Conservation (phyloP, 116 monocot species). For the Papilionanthe hybrid region DNA sequence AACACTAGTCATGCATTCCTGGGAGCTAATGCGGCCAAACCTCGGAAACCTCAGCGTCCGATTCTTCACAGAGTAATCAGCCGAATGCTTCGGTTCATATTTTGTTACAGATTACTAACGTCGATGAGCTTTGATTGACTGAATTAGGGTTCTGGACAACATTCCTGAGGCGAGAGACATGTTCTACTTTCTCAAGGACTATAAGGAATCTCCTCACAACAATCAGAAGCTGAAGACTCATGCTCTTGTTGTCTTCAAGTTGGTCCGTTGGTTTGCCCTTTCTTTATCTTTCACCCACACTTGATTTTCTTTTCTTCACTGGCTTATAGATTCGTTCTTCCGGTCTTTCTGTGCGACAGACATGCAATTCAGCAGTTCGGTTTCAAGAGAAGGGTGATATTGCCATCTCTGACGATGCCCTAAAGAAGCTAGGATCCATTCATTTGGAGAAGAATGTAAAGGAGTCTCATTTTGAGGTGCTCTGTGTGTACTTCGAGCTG, state of each 20-base stretch:
- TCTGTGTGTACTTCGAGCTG: neutral
- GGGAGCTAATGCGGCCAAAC: neutral
- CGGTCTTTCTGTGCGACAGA: neutral
- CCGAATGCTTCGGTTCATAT: neutral
- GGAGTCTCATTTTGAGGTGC: neutral
- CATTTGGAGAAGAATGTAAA: neutral
- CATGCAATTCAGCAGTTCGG: neutral
- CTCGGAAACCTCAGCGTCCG: neutral
- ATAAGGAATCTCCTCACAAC: neutral
- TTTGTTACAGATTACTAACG: neutral
- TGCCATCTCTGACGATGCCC: neutral
- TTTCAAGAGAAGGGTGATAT: neutral
- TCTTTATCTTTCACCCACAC: neutral
- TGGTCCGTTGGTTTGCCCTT: neutral
- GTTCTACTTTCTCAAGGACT: constrained; percentile 3
- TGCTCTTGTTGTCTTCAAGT: neutral
- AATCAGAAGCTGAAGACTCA: constrained; percentile 2
- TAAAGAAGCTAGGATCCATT: neutral
- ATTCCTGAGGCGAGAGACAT: neutral
- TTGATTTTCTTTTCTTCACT: neutral
- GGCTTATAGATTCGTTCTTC: neutral
- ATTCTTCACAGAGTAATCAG: neutral
- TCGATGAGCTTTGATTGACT: neutral
- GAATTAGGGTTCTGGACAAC: neutral
- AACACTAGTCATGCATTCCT: neutral